Base-by-base conservation (phyloP, 2,329 filamentous ascomycete species). In the Pyrenophora seminiperda region DNA sequence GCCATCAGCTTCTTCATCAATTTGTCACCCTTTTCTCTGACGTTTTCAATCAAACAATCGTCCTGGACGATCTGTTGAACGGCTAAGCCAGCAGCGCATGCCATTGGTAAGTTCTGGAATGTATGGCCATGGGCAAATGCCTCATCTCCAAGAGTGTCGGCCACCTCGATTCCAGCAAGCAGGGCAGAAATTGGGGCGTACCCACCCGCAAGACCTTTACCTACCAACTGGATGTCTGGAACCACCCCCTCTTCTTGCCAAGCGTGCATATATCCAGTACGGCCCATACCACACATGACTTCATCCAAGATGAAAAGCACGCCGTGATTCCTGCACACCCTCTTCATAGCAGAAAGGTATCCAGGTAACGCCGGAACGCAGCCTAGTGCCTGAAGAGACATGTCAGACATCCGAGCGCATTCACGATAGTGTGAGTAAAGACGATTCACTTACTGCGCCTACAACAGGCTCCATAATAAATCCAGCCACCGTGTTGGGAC, bases 231-330 rank as follows among this genome's bases (percentile, higher is more conserved):
- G 4, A 90, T 78, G 61, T 90, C 87, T 0, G 87, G 87, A 1
- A 78, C 76, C 4, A 82, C 74, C 0, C 73, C 78, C 20, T 85
- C 79, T 39, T 83, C 77, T 58, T 87, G 77, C 80, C 83, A 89
- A 1, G 83, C 82, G 71, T 89, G 81, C 57, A 86, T 70, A 4
- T 75, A 79, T 0, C 84, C 85, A 0, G 78, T 79, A 1, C 84
- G 75, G 1, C 85, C 85, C 70, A 81, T 81, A 2, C 86, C 86
- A 39, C 82, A 86, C 87, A 91, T 90, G 36, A 91, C 80, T 66
- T 93, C 90, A 62, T 94, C 90, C 0, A 93, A 73, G 37, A 93
- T 86, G n/a, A 94, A 76, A 0, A 94, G 79, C 0, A 86, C 84
- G 0, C 87, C 89, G 63, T 93, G 79, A 53, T 82, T 83, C 43